Base-by-base conservation (phyloP, 148 eudicot genomes). In the Mesembryanthemum crystallinum region DNA sequence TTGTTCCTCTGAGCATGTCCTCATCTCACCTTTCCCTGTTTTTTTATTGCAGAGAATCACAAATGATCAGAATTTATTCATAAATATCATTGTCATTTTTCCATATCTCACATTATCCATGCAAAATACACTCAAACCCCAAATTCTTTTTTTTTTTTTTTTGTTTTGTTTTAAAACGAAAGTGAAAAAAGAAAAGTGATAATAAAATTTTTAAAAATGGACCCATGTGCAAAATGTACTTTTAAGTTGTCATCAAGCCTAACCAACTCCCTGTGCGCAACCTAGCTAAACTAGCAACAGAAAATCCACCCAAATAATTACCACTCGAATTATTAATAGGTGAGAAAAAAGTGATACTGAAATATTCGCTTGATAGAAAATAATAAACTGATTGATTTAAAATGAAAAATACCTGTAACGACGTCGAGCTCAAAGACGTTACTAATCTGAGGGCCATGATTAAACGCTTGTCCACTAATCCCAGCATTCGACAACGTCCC, bases 401-500 rank as follows among this genome's bases (percentile, higher is more conserved):
- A n/a, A n/a, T n/a, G n/a, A n/a, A n/a, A n/a, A n/a, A 2, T 73
- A 94, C 98, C 98, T 60, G 97, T 94, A 39, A 94, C 92, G 18
- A 92, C 97, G 18, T 94, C 94, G 14, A 94, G 87, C 30, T 90
- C 88, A 72, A 73, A 64, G 55, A 92, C 97, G 80, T 92, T 94
- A 77, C 82, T 82, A 71, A 94, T 90, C 75, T 94, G 98, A 79
- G 98, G 98, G 20, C 98, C 98, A 72, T 92, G 86, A 80, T 90
- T 86, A 67, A 92, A 94, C 35, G 97, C 96, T 61, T 94, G 98
- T 0, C 98, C 98, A 73, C 97, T 92, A 54, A 94, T 94, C n/a
- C 98, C 98, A 23, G 90, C 98, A 85, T 94, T 94, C 1, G 97
- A 94, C 71, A 94, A 78, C 18, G 98, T 94, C 68, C 98, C 98